phyloP scores from a whole-genome alignment of 1,284 basidiomycete genomes.

The Hemileia vastatrix region DNA sequence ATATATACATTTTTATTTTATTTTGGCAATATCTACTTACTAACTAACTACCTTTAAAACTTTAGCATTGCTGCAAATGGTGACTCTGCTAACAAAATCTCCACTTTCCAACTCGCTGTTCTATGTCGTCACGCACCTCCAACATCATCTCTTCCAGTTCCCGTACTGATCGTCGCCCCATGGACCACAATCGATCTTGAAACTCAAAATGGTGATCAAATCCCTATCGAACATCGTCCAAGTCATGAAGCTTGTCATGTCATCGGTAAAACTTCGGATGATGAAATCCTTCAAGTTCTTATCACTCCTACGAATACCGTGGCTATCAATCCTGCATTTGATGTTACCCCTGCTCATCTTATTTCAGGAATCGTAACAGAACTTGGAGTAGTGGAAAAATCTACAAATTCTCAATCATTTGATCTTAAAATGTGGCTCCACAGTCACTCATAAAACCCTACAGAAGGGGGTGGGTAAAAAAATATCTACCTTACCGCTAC shows the following conservation, averaged over 20 bases:
- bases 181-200: conserved; percentile 77
- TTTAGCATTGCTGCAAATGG: conserved; percentile 69
- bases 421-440: too few species aligned
- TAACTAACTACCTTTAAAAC: not conserved
- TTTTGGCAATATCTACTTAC: too few species aligned
- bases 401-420: too few species aligned
- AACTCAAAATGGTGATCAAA: conserved; percentile 40
- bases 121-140: conserved; percentile 8
- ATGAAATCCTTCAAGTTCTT: conserved; percentile 64
- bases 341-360: conserved; percentile 75
- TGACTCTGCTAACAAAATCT: conserved; percentile 77
- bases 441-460: too few species aligned
- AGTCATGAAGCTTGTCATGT: conserved; percentile 74
- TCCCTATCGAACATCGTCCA: conserved; percentile 83
- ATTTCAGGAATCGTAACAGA: conserved; percentile 46
- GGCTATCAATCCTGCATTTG: conserved; percentile 85
- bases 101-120: conserved; percentile 12
- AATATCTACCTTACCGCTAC: too few species aligned
- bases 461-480: too few species aligned
- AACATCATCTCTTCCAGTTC: conserved; percentile 48
- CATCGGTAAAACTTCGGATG: conserved; percentile 56
- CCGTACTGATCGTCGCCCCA: conserved; percentile 81
- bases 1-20: not conserved
- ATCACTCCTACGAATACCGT: conserved; percentile 51
- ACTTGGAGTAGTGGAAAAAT: conserved; percentile 32